A percentile compares a stretch with the other conserved stretches of the same genome.
phyloP scores from a whole-genome alignment of 257 asterid species.

The Fraxinus quadrangulata region DNA sequence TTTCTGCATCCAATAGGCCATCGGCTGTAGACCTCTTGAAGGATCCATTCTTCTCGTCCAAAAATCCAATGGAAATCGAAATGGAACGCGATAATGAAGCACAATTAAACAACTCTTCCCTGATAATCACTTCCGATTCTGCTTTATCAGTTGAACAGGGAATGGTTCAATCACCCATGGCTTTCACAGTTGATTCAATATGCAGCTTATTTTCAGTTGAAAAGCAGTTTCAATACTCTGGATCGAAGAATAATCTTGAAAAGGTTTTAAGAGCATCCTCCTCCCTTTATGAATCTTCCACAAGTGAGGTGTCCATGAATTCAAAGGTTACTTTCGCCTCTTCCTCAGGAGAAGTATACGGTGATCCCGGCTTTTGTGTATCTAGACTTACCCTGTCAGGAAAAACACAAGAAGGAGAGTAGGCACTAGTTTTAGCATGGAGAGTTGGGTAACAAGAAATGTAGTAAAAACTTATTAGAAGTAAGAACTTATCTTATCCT shows the following conservation, averaged over 20 bases:
- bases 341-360: slow-evolving; percentile 3
- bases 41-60: slow-evolving; percentile 43
- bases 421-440: background rate
- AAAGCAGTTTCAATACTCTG: background rate
- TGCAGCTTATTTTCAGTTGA: background rate
- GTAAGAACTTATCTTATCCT: background rate
- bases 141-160: background rate
- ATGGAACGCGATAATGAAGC: slow-evolving; percentile 2
- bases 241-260: background rate
- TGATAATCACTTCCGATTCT: background rate
- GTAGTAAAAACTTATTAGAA: no score
- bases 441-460: background rate
- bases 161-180: background rate
- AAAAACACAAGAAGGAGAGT: background rate
- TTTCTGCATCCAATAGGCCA: slow-evolving; percentile 45
- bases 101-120: background rate
- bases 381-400: background rate
- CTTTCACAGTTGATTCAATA: background rate
- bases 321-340: slow-evolving; percentile 33
- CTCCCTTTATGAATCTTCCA: slow-evolving; percentile 2
- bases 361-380: background rate
- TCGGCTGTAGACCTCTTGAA: slow-evolving; percentile 49
- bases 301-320: slow-evolving; percentile 28
- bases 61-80: background rate
- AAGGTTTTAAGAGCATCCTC: background rate